These are phyloP conservation scores for Geranium incanum DNA, from an alignment of 441 rosid genomes.

Conservation along the genomic window DNA sequence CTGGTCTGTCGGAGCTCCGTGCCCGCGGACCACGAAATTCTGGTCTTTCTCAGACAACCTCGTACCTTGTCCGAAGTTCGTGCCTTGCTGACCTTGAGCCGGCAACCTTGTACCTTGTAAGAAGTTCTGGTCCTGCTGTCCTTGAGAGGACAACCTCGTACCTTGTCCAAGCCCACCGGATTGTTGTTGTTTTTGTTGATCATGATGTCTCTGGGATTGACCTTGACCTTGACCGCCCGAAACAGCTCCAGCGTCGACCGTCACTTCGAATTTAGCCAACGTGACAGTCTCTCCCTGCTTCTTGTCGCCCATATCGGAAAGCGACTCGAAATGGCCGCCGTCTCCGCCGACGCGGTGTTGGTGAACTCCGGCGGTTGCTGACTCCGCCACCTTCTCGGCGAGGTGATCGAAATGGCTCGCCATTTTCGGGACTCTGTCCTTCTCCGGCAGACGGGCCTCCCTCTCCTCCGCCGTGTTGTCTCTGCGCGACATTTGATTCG, in stretches of 20 bases:
- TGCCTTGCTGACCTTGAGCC: background rate
- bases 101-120: background rate
- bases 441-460: slow-evolving; percentile 37
- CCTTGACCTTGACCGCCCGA: background rate
- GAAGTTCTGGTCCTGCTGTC: background rate
- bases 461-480: slow-evolving; percentile 35
- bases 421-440: slow-evolving; percentile 55
- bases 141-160: background rate
- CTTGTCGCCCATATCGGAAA: background rate
- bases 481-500: slow-evolving; percentile 42
- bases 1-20: background rate
- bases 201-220: background rate
- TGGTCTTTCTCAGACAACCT: background rate
- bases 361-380: slow-evolving; percentile 4
- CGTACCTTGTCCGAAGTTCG: background rate
- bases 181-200: background rate
- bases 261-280: background rate
- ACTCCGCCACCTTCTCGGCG: slow-evolving; percentile 17
- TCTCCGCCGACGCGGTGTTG: background rate
- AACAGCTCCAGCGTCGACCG: background rate
- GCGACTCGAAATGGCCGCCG: background rate
- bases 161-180: background rate
- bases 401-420: slow-evolving; percentile 56
- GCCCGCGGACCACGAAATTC: background rate
- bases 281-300: background rate